A percentile compares a stretch with the other conserved stretches of the same genome.
Conservation (phyloP, 2,329 filamentous ascomycete genomes). For the Fusarium siculi region DNA sequence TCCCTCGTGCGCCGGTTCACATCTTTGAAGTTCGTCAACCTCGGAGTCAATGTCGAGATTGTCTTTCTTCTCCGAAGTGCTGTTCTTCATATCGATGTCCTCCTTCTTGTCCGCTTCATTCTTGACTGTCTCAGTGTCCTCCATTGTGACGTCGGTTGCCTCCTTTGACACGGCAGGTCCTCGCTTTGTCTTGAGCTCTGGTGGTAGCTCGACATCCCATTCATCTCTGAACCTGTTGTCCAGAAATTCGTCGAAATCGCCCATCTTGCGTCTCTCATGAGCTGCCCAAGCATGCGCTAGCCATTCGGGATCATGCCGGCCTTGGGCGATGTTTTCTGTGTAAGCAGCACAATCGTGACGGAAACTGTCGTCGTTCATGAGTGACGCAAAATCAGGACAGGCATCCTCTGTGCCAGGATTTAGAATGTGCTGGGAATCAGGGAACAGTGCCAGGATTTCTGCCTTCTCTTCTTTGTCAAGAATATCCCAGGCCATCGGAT, state of each 20-base stretch:
- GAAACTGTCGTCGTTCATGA: constrained; percentile 60
- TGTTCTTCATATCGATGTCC: constrained; percentile 6
- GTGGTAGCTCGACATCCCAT: constrained; percentile 58
- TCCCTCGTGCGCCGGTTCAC: not conserved
- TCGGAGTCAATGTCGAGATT: not conserved
- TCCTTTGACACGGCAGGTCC: not conserved
- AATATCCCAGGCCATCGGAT: constrained; percentile 53
- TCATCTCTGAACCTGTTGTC: constrained; percentile 57
- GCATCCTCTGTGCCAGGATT: constrained; percentile 49
- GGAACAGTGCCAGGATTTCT: constrained; percentile 53
- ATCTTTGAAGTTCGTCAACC: constrained; percentile 1
- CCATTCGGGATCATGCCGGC: constrained; percentile 65
- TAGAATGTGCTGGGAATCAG: constrained; percentile 52
- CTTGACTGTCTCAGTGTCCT: not conserved
- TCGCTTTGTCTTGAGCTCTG: constrained; percentile 42
- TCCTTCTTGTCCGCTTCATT: not conserved
- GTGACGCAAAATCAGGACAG: constrained; percentile 54
- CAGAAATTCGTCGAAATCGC: constrained; percentile 62
- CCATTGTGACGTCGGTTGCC: constrained; percentile 27
- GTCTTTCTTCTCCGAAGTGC: not conserved
- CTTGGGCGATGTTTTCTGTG: constrained; percentile 57
- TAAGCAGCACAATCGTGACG: constrained; percentile 59
- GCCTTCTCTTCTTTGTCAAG: constrained; percentile 48
- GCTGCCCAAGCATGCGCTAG: constrained; percentile 63
- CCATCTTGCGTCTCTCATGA: constrained; percentile 58